A percentile compares a stretch with the other conserved stretches of the same genome.
phyloP scores from a whole-genome alignment of 768 basidiomycete species.

The Panus rudis region DNA sequence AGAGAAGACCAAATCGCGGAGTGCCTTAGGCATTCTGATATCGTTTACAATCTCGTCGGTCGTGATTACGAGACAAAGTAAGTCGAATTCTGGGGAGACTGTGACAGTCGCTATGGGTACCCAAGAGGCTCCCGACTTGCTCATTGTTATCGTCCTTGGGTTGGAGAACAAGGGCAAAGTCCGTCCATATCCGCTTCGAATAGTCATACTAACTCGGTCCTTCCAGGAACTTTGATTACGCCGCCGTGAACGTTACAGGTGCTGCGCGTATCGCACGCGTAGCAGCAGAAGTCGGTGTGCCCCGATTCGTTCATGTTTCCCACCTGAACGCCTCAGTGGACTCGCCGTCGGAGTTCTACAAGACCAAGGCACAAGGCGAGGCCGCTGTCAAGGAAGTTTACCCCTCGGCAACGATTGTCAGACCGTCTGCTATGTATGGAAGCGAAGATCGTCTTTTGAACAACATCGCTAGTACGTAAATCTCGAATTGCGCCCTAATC shows the following conservation, averaged over 20 bases:
- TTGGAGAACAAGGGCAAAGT: no score
- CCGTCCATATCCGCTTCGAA: conserved; percentile 4
- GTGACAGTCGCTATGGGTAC: no score
- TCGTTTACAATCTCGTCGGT: conserved; percentile 93
- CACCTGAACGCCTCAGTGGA: conserved; percentile 83
- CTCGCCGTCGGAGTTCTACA: conserved; percentile 80
- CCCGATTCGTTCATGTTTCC: conserved; percentile 88
- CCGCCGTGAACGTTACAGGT: conserved; percentile 74
- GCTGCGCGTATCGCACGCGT: conserved; percentile 83
- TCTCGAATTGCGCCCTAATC: no score
- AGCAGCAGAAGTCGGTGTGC: conserved; percentile 68
- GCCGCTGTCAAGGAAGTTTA: conserved; percentile 77
- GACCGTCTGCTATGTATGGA: conserved; percentile 85
- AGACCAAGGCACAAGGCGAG: conserved; percentile 87
- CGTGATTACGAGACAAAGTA: conserved; percentile 95
- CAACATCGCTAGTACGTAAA: conserved; percentile 77
- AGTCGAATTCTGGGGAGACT: conserved; percentile 16
- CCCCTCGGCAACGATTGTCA: conserved; percentile 79
- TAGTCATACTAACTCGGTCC: not conserved
- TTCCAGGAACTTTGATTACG: conserved; percentile 81
- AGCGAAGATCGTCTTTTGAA: conserved; percentile 91
- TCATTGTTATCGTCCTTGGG: no score
- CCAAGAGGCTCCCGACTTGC: no score
- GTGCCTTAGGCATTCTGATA: conserved; percentile 90
- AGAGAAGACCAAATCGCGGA: conserved; percentile 89